phyloP scores from a whole-genome alignment of 441 rosid species.

The Bocquillonia castaneifolia region DNA sequence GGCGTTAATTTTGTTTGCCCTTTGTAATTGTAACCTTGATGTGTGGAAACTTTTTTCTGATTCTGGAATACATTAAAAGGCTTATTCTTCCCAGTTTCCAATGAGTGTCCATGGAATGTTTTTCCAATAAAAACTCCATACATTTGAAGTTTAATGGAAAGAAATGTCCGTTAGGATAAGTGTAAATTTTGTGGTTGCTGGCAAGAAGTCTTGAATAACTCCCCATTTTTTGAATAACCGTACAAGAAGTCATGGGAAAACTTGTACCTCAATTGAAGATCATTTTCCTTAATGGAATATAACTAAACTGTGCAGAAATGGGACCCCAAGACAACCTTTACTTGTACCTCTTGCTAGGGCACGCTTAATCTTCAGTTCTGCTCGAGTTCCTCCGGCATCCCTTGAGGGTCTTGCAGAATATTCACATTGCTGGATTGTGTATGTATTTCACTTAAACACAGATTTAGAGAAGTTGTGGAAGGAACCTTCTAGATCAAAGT shows the following conservation, averaged over 20 bases:
- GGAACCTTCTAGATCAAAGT: conserved; percentile 74
- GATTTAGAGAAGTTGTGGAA: conserved; percentile 89
- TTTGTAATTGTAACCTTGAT: background rate
- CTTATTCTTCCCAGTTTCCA: background rate
- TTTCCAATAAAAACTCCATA: background rate
- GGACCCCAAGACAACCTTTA: conserved; percentile 84
- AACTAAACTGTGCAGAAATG: conserved; percentile 46
- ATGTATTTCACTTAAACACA: conserved; percentile 87
- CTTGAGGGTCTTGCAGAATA: conserved; percentile 83
- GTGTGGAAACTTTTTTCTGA: background rate
- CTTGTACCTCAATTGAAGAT: background rate
- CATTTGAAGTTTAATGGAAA: too few relatives aligned
- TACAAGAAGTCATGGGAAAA: too few relatives aligned
- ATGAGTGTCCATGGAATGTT: background rate
- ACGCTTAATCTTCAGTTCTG: conserved; percentile 51
- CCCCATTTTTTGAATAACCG: too few relatives aligned
- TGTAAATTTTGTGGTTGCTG: too few relatives aligned
- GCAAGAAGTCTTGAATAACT: too few relatives aligned
- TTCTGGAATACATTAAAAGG: background rate
- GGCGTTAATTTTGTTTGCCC: background rate
- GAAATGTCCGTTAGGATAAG: too few relatives aligned
- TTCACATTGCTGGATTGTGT: conserved; percentile 90
- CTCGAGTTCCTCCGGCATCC: conserved; percentile 83
- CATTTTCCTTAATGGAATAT: conserved; percentile 1
- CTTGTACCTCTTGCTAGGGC: conserved; percentile 69